Evolutionary conservation across 768 basidiomycete genomes (phyloP), one percentile per base, ranked within the genome.

Genomic region (Lentinula sp.): DNA sequence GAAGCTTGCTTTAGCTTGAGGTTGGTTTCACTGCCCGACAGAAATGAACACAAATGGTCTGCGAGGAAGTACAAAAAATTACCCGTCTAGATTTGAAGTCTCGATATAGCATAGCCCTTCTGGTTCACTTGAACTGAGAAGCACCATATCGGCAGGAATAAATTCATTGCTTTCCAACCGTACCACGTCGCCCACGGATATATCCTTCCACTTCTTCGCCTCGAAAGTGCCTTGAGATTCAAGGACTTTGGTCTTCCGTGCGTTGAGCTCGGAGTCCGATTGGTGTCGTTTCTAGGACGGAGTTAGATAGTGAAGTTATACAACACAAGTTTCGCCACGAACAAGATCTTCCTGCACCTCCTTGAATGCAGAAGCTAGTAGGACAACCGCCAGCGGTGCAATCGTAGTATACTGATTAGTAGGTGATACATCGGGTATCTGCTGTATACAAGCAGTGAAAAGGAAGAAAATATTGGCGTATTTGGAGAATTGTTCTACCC

Each of bases 401-500:
- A 99, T 95, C 7, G 97, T 99, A 2, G 97, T 99, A 72, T 91
- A 99, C 61, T 76, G 80, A 68, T 97, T 95, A 2, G 96, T 98
- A 15, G 97, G 97, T 1, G 97, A 99, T 6, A 99, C 95, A 66
- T 87, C 92, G 15, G 97, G 97, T 65, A 99, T 95, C 76, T 99
- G 97, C 69, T 98, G 96, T 53, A 98, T 98, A 74, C 83, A 88
- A 18, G 93, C 93, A 34, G 96, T 98, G 78, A 99, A 98, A 61
- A 99, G 80, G 81, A 99, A 99, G 80, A 99, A 99, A 63, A 98
- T 57, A 71, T 99, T 98, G 66, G 97, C 96, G 71, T 98, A 98
- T 84, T 97, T 93, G 48, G 93, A 95, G 79, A 98, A 97, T 84
- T 98, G 95, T 71, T 96, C 95, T 96, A 74, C 5, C 54, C 32